phyloP scores from a whole-genome alignment of 2,329 filamentous ascomycete species.

The Arachnomyces sp. region DNA sequence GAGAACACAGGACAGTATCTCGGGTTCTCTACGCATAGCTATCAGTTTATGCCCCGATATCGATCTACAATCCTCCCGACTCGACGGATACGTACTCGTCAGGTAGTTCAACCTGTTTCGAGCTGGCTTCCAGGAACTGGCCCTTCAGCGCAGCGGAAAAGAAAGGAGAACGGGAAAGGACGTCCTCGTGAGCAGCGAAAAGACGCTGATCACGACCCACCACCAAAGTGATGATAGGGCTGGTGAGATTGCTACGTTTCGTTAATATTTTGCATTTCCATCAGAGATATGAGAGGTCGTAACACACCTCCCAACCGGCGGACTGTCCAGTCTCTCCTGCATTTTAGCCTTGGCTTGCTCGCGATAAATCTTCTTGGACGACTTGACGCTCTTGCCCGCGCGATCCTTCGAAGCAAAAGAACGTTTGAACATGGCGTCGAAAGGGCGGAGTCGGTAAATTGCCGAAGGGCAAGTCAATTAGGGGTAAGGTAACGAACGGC shows the following conservation, averaged over 20 bases:
- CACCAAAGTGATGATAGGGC: constrained; percentile 76
- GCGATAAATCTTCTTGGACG: constrained; percentile 65
- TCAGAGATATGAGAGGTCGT: constrained; percentile 14
- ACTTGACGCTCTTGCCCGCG: constrained; percentile 78
- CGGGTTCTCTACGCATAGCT: constrained; percentile 70
- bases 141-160: constrained; percentile 65
- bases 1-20: constrained; percentile 86
- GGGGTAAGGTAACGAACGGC: constrained; percentile 35
- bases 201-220: constrained; percentile 78
- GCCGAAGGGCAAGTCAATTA: constrained; percentile 34
- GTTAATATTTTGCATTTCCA: constrained; percentile 4
- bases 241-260: constrained; percentile 42
- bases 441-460: constrained; percentile 23
- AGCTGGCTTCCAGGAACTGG: constrained; percentile 60
- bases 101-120: constrained; percentile 71
- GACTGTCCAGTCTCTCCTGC: constrained; percentile 68
- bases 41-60: no score
- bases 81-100: constrained; percentile 38
- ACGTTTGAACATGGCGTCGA: constrained; percentile 76
- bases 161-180: constrained; percentile 76
- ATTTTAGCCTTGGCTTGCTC: constrained; percentile 78
- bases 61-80: background rate
- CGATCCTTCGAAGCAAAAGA: constrained; percentile 78
- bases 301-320: constrained; percentile 42
- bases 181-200: constrained; percentile 92